These are phyloP conservation scores for Flaveria brownii DNA, from an alignment of 129 eudicot genomes.

Conservation along the genomic window DNA sequence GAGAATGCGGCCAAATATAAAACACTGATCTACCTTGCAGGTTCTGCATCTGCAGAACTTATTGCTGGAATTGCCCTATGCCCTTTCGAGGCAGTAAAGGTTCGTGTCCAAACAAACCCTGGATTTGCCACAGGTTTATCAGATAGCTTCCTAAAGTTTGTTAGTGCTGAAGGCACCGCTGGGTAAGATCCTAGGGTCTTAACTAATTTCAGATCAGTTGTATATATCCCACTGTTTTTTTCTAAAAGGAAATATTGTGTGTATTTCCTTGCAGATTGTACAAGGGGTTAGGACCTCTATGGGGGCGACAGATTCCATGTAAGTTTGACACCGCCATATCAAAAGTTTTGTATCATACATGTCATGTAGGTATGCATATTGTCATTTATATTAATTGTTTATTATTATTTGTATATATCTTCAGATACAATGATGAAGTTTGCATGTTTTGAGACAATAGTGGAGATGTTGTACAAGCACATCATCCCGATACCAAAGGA, in stretches of 20 bases:
- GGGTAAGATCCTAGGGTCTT: slow-evolving; percentile 47
- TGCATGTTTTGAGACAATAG: slow-evolving; percentile 79
- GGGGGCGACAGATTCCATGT: slow-evolving; percentile 98
- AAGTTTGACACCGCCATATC: slow-evolving; percentile 30
- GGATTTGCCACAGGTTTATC: slow-evolving; percentile 82
- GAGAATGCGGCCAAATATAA: slow-evolving; percentile 78
- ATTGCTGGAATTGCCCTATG: slow-evolving; percentile 90
- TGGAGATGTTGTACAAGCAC: slow-evolving; percentile 72
- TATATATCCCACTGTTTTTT: not conserved
- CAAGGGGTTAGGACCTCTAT: slow-evolving; percentile 88
- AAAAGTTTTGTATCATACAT: not conserved
- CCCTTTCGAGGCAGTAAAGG: slow-evolving; percentile 94
- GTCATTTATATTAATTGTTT: slow-evolving; percentile 6
- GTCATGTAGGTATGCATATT: not conserved
- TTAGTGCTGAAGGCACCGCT: slow-evolving; percentile 65
- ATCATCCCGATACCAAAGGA: slow-evolving; percentile 79
- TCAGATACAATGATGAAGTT: slow-evolving; percentile 97
- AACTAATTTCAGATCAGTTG: not conserved
- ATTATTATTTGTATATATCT: slow-evolving; percentile 12
- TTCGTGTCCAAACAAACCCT: slow-evolving; percentile 94
- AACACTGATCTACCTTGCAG: slow-evolving; percentile 80
- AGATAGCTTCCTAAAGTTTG: slow-evolving; percentile 75
- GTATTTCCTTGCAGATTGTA: slow-evolving; percentile 53
- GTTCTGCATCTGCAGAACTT: slow-evolving; percentile 86
- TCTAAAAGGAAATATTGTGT: not conserved